A percentile compares a stretch with the other conserved stretches of the same genome.
Conservation (phyloP, 2,329 filamentous ascomycete species). For the Colletotrichum gigasporum region DNA sequence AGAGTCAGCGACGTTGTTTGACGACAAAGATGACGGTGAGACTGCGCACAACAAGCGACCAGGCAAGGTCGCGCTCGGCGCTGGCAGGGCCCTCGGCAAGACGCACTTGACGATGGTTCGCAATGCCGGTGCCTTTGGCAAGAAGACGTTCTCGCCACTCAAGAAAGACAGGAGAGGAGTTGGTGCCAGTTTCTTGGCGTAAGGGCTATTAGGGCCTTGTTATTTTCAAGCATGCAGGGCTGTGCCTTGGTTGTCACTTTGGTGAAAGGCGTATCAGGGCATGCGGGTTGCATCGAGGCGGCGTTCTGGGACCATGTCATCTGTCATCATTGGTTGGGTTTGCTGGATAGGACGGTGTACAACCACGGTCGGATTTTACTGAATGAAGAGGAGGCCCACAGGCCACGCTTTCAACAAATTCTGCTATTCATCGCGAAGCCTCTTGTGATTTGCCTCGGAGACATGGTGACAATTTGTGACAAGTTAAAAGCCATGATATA, state of each 20-base stretch:
- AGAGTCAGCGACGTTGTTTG: constrained; percentile 72
- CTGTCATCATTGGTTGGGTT: neutral
- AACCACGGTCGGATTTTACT: neutral
- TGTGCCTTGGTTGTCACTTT: neutral
- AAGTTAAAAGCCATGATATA: too few relatives aligned
- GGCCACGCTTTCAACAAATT: neutral
- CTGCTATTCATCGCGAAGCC: too few relatives aligned
- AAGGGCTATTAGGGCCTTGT: constrained; percentile 5
- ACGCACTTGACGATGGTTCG: constrained; percentile 50
- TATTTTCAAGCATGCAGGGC: neutral
- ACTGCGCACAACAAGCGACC: constrained; percentile 39
- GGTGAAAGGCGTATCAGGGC: neutral
- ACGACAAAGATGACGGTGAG: constrained; percentile 59
- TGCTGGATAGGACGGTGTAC: neutral
- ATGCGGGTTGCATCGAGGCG: constrained; percentile 19
- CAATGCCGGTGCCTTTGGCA: constrained; percentile 56
- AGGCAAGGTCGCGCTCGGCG: constrained; percentile 43
- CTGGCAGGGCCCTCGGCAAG: constrained; percentile 37
- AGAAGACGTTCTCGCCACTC: constrained; percentile 72
- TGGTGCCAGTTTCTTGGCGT: constrained; percentile 68
- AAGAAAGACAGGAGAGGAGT: constrained; percentile 75
- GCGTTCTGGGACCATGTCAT: constrained; percentile 2
- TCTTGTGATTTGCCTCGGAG: neutral
- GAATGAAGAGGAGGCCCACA: constrained; percentile 4
- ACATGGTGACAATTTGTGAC: neutral